These are phyloP conservation scores for Clitopilus hobsonii DNA, from an alignment of 768 basidiomycete species.

Conservation along the genomic window DNA sequence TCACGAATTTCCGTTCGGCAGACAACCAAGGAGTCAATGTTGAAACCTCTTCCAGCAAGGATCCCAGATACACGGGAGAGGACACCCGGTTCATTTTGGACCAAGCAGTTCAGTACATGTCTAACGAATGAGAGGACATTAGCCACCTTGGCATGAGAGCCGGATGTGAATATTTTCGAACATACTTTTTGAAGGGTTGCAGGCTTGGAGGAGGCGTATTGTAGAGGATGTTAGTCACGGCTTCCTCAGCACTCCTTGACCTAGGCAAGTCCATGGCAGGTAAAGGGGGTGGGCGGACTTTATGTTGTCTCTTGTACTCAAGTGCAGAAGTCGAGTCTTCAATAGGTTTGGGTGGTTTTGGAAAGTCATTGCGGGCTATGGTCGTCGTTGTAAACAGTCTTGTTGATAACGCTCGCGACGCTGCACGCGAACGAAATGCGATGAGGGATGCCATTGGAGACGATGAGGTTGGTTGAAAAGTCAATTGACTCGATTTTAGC, in stretches of 20 bases:
- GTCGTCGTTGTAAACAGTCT: slow-evolving; percentile 36
- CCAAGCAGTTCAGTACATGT: slow-evolving; percentile 95
- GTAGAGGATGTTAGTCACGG: slow-evolving; percentile 96
- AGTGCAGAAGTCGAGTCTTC: slow-evolving; percentile 94
- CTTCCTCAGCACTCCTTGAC: slow-evolving; percentile 85
- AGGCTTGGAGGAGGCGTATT: slow-evolving; percentile 90
- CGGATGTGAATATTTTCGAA: slow-evolving; percentile 6
- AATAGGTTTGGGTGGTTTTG: slow-evolving; percentile 74
- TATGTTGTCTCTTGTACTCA: slow-evolving; percentile 81
- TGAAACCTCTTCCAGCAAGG: slow-evolving; percentile 95
- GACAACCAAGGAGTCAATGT: slow-evolving; percentile 97
- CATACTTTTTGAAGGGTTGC: slow-evolving; percentile 90
- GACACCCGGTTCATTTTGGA: slow-evolving; percentile 99
- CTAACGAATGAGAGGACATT: slow-evolving; percentile 33
- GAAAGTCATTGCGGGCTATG: slow-evolving; percentile 32
- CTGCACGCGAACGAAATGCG: slow-evolving; percentile 25
- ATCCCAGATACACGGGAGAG: slow-evolving; percentile 97
- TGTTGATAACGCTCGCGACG: slow-evolving; percentile 18
- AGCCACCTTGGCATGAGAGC: neutral
- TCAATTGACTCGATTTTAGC: slow-evolving; percentile 1
- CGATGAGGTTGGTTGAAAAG: slow-evolving; percentile 2
- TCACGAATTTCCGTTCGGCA: slow-evolving; percentile 97
- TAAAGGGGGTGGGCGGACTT: slow-evolving; percentile 73
- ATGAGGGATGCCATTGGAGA: slow-evolving; percentile 23
- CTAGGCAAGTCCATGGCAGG: slow-evolving; percentile 84